Evolutionary conservation across 257 asterid genomes (phyloP), one percentile per base, ranked within the genome.

Genomic region (Pogostemon cablin): DNA sequence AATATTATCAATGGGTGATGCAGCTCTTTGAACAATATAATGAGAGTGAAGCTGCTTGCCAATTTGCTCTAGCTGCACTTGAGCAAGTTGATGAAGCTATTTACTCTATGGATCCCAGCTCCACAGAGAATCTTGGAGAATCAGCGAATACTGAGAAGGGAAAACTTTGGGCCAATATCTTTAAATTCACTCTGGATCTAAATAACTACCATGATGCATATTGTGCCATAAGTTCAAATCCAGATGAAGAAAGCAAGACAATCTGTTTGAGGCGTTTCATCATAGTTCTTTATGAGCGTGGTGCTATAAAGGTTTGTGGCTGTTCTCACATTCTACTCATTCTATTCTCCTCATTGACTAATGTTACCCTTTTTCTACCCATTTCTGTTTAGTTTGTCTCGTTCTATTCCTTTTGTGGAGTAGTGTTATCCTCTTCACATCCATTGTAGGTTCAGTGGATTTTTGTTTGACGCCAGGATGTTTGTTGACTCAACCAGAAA

Each of bases 51-150:
- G 97, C 95, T 78, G 97, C 99, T 62, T 81, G 90, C 77, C 92
- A 87, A 72, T 91, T 91, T 73, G 93, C 99, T 66, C 84, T 83
- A 75, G 88, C 96, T 77, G 96, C 98, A 52, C 95, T 93, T 80
- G 99, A 93, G 86, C 99, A 87, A 81, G 96, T 91, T 80, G 99
- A 93, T 76, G 96, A 86, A 85, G 92, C 96, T 81, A 83, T 87
- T 76, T 81, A 70, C 59, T 77, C 75, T 74, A 42, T 55, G 44
- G 83, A 84, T 74, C 81, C 76, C 64, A 79, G 78, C 81, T 74
- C 73, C 20, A 63, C 72, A 46, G 86, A 82, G 64, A 83, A 74
- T 77, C 69, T 72, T 67, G 82, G 81, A 81, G 97, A 87, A 79
- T 89, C 97, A 70, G 87, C 76, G 73, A 77, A 84, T 78, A 81